Conservation (phyloP, 352 stramenopile genomes). For the Phytophthora megakarya region DNA sequence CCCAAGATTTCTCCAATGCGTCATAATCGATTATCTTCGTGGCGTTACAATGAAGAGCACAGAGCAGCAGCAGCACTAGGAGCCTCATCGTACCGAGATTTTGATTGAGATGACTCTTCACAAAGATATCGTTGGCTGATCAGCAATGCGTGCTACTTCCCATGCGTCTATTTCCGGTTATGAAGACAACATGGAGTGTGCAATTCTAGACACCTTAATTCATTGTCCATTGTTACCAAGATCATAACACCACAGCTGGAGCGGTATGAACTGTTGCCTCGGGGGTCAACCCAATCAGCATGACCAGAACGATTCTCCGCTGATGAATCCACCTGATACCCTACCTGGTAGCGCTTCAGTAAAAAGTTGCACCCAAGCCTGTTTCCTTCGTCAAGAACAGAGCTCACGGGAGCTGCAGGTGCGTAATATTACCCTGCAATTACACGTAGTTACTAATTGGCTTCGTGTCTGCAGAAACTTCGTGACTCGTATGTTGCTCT, state of each 20-base stretch:
- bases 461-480: conserved; percentile 37
- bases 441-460: background rate
- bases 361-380: conserved; percentile 31
- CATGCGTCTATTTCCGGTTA: conserved; percentile 18
- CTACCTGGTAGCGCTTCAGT: background rate
- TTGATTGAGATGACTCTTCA: conserved; percentile 17
- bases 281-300: conserved; percentile 18
- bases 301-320: background rate
- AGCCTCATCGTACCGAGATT: conserved; percentile 7
- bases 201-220: conserved; percentile 2
- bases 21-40: conserved; percentile 61
- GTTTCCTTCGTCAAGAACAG: conserved; percentile 39
- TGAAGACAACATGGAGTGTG: background rate
- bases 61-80: conserved; percentile 10
- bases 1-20: conserved; percentile 69
- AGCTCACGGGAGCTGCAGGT: conserved; percentile 43
- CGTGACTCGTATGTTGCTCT: conserved; percentile 61
- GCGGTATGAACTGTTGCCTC: conserved; percentile 18
- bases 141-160: conserved; percentile 7
- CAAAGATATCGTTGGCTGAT: conserved; percentile 19
- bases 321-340: background rate
- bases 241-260: background rate
- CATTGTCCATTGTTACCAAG: conserved; percentile 4
- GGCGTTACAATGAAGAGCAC: background rate
- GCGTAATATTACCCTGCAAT: background rate